Percentiles rank a stretch among this genome's conserved stretches.
Conservation (phyloP, 495 filamentous ascomycete species). For the Aspergillus carlsbadensis region DNA sequence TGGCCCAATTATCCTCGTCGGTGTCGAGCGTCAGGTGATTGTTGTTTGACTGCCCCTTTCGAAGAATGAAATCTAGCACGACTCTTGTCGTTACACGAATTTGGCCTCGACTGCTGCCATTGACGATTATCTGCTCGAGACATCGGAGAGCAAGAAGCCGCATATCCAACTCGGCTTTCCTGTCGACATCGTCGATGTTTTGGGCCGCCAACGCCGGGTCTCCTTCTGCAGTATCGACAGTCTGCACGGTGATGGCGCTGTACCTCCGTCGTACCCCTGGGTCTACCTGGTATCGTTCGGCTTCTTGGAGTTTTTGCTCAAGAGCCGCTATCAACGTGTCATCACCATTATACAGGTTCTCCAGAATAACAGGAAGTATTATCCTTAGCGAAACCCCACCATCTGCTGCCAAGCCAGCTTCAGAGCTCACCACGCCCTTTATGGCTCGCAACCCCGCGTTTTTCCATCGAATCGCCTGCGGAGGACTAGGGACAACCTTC, state of each 20-base stretch:
- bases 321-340: slow-evolving; percentile 65
- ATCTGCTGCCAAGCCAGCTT: slow-evolving; percentile 65
- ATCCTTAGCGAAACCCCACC: slow-evolving; percentile 71
- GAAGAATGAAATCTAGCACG: slow-evolving; percentile 68
- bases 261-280: slow-evolving; percentile 58
- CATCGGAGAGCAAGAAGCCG: slow-evolving; percentile 78
- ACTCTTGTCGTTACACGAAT: slow-evolving; percentile 69
- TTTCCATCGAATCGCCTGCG: slow-evolving; percentile 79
- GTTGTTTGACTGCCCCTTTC: slow-evolving; percentile 37
- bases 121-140: slow-evolving; percentile 74
- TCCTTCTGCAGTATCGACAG: slow-evolving; percentile 62
- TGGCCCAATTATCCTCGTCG: slow-evolving; percentile 66
- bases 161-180: slow-evolving; percentile 82
- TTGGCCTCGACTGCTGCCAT: slow-evolving; percentile 69
- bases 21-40: slow-evolving; percentile 11
- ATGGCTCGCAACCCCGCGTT: slow-evolving; percentile 78
- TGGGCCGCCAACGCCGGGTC: slow-evolving; percentile 71
- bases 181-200: slow-evolving; percentile 79
- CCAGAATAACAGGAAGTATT: slow-evolving; percentile 76
- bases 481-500: slow-evolving; percentile 55
- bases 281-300: slow-evolving; percentile 66
- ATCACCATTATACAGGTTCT: slow-evolving; percentile 78
- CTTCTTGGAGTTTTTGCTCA: slow-evolving; percentile 56
- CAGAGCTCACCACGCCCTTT: slow-evolving; percentile 72
- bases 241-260: slow-evolving; percentile 76